These are phyloP conservation scores for Chlorella sorokiniana DNA, from an alignment of 139 green algal genomes.

Conservation along the genomic window DNA sequence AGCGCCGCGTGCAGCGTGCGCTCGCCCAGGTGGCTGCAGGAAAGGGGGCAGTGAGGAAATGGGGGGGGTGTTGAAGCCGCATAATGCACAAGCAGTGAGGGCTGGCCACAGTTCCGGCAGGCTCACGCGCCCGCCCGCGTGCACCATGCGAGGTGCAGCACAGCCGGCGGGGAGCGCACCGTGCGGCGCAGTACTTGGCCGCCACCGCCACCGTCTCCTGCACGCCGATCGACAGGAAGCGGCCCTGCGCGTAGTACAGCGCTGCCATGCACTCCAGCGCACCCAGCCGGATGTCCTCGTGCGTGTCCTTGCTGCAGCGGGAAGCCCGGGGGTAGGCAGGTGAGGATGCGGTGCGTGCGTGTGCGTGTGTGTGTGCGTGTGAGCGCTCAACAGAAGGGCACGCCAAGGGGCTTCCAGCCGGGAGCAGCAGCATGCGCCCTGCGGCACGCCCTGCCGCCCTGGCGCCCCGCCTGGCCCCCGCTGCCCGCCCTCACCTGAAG, in stretches of 20 bases:
- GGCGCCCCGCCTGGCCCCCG: too few species aligned
- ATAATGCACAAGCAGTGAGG: neutral
- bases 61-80: neutral
- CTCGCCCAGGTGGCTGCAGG: conserved; percentile 30
- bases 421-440: neutral
- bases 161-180: conserved; percentile 1
- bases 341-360: too few species aligned
- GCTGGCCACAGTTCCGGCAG: neutral
- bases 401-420: neutral
- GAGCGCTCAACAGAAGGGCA: neutral
- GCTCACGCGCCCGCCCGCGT: neutral
- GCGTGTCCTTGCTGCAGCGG: conserved; percentile 17
- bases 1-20: conserved; percentile 54
- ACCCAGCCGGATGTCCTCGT: conserved; percentile 56
- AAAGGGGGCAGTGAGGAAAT: neutral
- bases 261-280: conserved; percentile 67
- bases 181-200: conserved; percentile 50
- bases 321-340: neutral
- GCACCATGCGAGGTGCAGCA: neutral
- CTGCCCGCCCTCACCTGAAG: conserved; percentile 2
- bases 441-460: neutral
- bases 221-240: conserved; percentile 54
- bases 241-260: conserved; percentile 59
- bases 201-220: conserved; percentile 57
- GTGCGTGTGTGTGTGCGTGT: too few species aligned